Evolutionary conservation across 2,329 filamentous ascomycete genomes (phyloP).

Genomic region (Rutstroemia sp.): DNA sequence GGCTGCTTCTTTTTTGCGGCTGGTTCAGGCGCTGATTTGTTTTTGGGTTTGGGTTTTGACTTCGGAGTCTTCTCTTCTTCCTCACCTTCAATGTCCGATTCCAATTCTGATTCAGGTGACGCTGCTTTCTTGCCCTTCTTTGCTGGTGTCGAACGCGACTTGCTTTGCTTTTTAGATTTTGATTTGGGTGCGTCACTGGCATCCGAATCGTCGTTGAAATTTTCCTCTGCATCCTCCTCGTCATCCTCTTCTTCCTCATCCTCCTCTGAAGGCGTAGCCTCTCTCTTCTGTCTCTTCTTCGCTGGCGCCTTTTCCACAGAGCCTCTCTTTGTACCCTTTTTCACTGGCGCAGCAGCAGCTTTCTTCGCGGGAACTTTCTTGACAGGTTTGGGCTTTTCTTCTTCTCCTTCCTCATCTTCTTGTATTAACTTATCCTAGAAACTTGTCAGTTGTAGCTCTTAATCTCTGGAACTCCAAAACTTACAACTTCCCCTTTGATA

Average conservation of each 20-base stretch:
- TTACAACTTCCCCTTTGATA: conserved; percentile 49
- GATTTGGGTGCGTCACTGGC: conserved; percentile 12
- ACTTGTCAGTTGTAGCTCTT: neutral
- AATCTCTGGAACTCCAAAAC: conserved; percentile 17
- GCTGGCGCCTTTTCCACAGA: conserved; percentile 34
- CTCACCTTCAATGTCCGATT: conserved; percentile 12
- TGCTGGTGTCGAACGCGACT: conserved; percentile 6
- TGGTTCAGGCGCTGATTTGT: neutral
- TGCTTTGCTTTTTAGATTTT: conserved; percentile 15
- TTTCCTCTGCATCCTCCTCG: conserved; percentile 1
- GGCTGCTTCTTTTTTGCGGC: neutral
- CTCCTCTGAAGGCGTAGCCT: conserved; percentile 21
- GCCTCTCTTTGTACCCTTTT: conserved; percentile 30
- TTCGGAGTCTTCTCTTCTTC: conserved; percentile 13
- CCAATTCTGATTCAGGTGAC: neutral
- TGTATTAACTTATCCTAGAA: conserved; percentile 9
- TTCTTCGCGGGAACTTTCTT: conserved; percentile 3
- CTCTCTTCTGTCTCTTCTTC: conserved; percentile 28
- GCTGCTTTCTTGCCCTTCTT: conserved; percentile 4
- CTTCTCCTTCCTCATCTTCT: conserved; percentile 11
- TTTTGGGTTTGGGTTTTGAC: neutral
- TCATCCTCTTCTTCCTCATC: conserved; percentile 18
- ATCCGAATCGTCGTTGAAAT: conserved; percentile 1
- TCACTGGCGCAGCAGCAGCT: conserved; percentile 31
- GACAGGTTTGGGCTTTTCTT: conserved; percentile 1